Base-by-base conservation (phyloP, 2,329 filamentous ascomycete genomes). In the Lasiodiplodia sp. region DNA sequence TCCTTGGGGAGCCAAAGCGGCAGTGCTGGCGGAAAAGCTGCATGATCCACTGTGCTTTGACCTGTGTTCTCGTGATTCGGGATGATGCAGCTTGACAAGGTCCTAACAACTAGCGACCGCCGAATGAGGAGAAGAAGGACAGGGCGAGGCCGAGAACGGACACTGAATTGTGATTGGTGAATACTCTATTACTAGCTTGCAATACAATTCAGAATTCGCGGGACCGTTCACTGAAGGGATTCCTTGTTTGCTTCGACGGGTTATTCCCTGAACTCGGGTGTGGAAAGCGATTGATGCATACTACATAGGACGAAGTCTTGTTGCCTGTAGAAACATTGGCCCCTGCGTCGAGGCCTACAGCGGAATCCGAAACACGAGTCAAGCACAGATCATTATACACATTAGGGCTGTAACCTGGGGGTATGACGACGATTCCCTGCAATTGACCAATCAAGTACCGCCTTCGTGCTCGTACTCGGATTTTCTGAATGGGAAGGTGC, bases 331-430 rank as follows among this genome's bases (percentile, higher is more conserved):
- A 28, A 28, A 28, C 28, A 4, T 28, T 28, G 28, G 28, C 28
- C 28, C 28, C 28, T 28, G 28, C 28, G 28, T 28, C 5, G 28
- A 28, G 28, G 11, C 40, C 40, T 47, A 47, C n/a, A n/a, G 18
- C n/a, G 40, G 40, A 47, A 57, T 38, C 34, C 55, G 63, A 49
- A 31, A 38, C 55, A 38, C 55, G 55, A 57, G 34, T 23, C 55
- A 37, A 38, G 34, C 31, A 57, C 10, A 7, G 18, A 12, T 57
- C 18, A 12, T 11, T 18, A 18, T 8, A 18, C 55, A 10, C 34
- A 6, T 53, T 14, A 6, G 52, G 28, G 11, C 18, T 28, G 18
- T 4, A 18, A 14, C 31, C 7, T 7, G 10, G 31, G 28, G 3
- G n/a, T 2, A 57, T 57, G 55, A 38, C 55, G 55, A 40, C 55